Percentiles rank a stretch among this genome's conserved stretches.
Evolutionary conservation across 306 rosid genomes (phyloP).

Genomic region (Cicer bijugum): DNA sequence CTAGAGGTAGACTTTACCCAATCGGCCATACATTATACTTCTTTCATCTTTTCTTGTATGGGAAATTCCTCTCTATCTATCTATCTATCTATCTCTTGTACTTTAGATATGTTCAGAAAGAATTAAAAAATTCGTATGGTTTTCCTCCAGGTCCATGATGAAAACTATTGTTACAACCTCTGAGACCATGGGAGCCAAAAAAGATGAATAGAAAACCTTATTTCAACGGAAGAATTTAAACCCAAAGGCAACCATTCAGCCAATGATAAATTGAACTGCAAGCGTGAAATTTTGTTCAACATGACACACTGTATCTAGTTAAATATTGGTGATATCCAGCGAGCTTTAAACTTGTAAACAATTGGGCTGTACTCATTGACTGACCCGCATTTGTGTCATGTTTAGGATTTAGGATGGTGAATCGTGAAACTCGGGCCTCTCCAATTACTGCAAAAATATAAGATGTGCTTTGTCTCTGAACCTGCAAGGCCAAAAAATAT

Average conservation of each 20-base stretch:
- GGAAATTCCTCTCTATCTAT: not conserved
- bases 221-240: not conserved
- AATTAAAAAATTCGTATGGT: conserved; percentile 8
- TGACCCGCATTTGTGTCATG: conserved; percentile 15
- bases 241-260: conserved; percentile 8
- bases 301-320: not conserved
- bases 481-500: conserved; percentile 38
- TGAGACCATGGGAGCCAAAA: conserved; percentile 14
- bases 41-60: not conserved
- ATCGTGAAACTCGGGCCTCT: conserved; percentile 1
- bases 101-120: not conserved
- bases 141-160: not conserved
- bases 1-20: not conserved
- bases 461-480: conserved; percentile 18
- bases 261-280: conserved; percentile 25
- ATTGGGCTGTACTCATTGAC: not conserved
- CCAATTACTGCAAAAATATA: conserved; percentile 16
- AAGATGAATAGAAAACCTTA: conserved; percentile 21
- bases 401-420: conserved; percentile 3
- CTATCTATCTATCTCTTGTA: not conserved
- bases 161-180: conserved; percentile 10
- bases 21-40: not conserved
- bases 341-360: not conserved
- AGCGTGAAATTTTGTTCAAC: conserved; percentile 4
- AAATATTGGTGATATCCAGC: conserved; percentile 25